Evolutionary conservation across 192 early-diverging fungal genomes (phyloP).

Genomic region (Coemansia reversa): DNA sequence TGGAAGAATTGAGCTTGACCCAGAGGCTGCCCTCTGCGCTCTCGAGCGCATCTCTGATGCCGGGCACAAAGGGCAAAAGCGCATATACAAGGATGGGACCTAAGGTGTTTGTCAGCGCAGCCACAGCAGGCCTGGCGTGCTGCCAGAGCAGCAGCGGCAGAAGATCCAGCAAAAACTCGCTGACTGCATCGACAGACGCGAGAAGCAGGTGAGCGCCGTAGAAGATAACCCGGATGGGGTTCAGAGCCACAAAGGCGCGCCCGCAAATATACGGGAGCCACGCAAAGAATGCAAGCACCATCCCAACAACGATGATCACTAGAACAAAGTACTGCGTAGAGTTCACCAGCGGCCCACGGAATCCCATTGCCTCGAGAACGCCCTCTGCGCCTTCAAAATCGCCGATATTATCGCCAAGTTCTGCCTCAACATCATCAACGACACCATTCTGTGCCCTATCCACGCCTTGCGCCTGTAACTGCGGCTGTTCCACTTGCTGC

Average conservation of each 20-base stretch:
- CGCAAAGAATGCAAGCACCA: constrained; percentile 66
- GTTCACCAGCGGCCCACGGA: constrained; percentile 80
- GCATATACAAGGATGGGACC: constrained; percentile 14
- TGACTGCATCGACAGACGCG: constrained; percentile 27
- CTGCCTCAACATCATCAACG: constrained; percentile 28
- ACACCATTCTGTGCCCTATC: neutral
- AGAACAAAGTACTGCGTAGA: constrained; percentile 80
- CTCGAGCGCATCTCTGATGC: constrained; percentile 8
- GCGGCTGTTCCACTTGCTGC: neutral
- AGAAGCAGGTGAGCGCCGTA: constrained; percentile 73
- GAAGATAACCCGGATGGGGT: constrained; percentile 57
- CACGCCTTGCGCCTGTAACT: neutral
- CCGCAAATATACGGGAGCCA: constrained; percentile 71
- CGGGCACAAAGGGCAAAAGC: constrained; percentile 9
- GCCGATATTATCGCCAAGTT: constrained; percentile 57
- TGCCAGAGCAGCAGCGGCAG: constrained; percentile 12
- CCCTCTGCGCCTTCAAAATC: constrained; percentile 68
- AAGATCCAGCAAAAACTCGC: constrained; percentile 27
- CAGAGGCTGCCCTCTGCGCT: constrained; percentile 16
- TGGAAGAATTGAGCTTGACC: constrained; percentile 23
- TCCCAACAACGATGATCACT: constrained; percentile 69
- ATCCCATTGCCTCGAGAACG: constrained; percentile 86
- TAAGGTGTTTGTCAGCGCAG: neutral
- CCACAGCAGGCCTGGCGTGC: constrained; percentile 12
- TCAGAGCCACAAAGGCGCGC: constrained; percentile 21